Conservation (phyloP, 2,329 filamentous ascomycete species). For the Exophiala calicioides region DNA sequence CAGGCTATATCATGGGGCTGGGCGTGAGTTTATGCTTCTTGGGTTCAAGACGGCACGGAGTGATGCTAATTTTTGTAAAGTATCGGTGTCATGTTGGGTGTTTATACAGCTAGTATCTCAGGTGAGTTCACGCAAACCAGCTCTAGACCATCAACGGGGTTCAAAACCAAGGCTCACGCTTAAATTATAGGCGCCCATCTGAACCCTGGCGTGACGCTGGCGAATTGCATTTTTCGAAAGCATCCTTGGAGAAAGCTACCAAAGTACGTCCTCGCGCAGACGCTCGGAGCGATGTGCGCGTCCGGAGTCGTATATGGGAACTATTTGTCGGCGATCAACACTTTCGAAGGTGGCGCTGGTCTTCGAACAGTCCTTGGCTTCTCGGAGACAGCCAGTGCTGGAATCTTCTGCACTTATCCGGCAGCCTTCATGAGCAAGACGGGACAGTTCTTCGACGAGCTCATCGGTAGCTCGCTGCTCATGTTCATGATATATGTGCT, state of each 20-base stretch:
- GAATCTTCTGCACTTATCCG: constrained; percentile 74
- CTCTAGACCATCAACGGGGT: too few relatives aligned
- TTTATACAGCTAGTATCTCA: constrained; percentile 61
- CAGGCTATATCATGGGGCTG: constrained; percentile 56
- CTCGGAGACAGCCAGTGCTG: constrained; percentile 64
- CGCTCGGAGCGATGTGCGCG: constrained; percentile 67
- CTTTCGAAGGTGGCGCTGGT: constrained; percentile 59
- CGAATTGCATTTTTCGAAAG: constrained; percentile 67
- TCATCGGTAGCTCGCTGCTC: constrained; percentile 66
- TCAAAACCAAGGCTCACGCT: too few relatives aligned
- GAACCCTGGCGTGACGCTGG: constrained; percentile 70
- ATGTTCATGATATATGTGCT: constrained; percentile 73
- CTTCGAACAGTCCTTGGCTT: constrained; percentile 63
- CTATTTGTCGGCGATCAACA: constrained; percentile 65
- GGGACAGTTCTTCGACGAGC: constrained; percentile 71
- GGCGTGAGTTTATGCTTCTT: constrained; percentile 39
- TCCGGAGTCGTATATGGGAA: constrained; percentile 63
- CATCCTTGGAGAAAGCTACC: constrained; percentile 71
- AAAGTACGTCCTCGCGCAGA: constrained; percentile 64
- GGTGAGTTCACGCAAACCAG: too few relatives aligned
- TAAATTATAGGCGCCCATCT: constrained; percentile 69
- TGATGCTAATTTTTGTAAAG: constrained; percentile 39
- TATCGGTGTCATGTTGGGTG: constrained; percentile 67
- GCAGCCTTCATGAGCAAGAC: constrained; percentile 61
- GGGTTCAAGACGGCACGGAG: background rate